Evolutionary conservation across 2,329 filamentous ascomycete genomes (phyloP).

Genomic region (Neonectria ditissima): DNA sequence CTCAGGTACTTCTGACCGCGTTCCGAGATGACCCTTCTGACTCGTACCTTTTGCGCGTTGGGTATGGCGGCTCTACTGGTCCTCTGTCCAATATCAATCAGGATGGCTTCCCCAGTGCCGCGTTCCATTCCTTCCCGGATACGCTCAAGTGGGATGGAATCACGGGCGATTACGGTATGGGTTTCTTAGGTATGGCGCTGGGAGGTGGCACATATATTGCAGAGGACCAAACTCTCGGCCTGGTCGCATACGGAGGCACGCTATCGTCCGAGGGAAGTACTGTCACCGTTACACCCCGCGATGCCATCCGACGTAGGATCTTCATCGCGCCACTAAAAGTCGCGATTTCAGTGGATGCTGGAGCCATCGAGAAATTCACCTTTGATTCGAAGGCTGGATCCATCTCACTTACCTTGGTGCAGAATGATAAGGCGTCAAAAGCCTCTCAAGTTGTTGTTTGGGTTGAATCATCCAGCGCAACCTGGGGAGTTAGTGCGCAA

Average conservation of each 20-base stretch:
- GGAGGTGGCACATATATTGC: constrained; percentile 64
- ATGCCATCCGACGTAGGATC: constrained; percentile 60
- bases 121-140: constrained; percentile 69
- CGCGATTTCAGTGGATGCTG: constrained; percentile 56
- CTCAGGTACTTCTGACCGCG: constrained; percentile 63
- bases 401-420: constrained; percentile 44
- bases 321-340: constrained; percentile 61
- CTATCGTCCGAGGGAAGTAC: constrained; percentile 41
- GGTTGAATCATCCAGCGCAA: constrained; percentile 47
- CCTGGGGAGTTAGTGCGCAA: no score
- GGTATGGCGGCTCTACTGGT: constrained; percentile 65
- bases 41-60: constrained; percentile 64
- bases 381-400: constrained; percentile 41
- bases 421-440: constrained; percentile 44
- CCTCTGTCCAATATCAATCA: constrained; percentile 67
- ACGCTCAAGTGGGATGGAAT: constrained; percentile 67
- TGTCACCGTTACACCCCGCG: constrained; percentile 55
- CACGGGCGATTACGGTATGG: constrained; percentile 68
- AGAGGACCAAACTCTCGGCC: constrained; percentile 56
- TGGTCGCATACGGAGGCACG: constrained; percentile 63
- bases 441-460: constrained; percentile 50
- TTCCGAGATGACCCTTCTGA: constrained; percentile 61
- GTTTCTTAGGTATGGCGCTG: constrained; percentile 63
- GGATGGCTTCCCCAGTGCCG: constrained; percentile 65
- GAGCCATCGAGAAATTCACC: constrained; percentile 53